A percentile compares a stretch with the other conserved stretches of the same genome.
phyloP scores from a whole-genome alignment of 169 alveolate species.

The Eimeria sp. region DNA sequence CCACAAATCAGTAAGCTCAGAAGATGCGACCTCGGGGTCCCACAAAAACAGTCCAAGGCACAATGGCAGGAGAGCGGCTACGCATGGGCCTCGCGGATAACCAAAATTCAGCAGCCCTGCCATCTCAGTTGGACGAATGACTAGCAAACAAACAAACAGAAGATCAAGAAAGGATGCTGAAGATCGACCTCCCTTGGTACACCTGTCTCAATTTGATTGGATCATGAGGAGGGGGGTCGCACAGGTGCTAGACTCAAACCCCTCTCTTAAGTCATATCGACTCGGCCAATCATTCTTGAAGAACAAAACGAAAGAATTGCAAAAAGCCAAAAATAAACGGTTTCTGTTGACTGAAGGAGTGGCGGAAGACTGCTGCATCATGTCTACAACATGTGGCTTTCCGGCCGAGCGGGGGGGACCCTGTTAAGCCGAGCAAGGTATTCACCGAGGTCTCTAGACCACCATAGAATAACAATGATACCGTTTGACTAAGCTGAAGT shows the following conservation, averaged over 20 bases:
- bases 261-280: neutral
- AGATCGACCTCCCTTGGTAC: neutral
- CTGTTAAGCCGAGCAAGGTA: too few relatives aligned
- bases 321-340: neutral
- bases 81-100: neutral
- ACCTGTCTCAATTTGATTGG: too few relatives aligned
- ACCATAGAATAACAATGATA: neutral
- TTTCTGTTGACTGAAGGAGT: too few relatives aligned
- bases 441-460: neutral
- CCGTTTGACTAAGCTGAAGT: neutral
- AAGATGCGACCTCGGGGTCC: neutral
- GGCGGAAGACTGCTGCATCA: too few relatives aligned
- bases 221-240: neutral
- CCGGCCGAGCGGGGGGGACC: neutral
- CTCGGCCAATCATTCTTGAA: neutral
- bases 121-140: neutral
- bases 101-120: neutral
- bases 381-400: neutral
- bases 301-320: neutral
- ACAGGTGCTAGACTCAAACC: neutral
- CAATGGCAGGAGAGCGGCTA: neutral
- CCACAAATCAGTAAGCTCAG: neutral
- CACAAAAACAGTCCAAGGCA: neutral
- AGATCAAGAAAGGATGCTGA: neutral
- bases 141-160: neutral